Percentiles rank a stretch among this genome's conserved stretches.
phyloP scores from a whole-genome alignment of 768 basidiomycete species.

The Leccinum arenicola region DNA sequence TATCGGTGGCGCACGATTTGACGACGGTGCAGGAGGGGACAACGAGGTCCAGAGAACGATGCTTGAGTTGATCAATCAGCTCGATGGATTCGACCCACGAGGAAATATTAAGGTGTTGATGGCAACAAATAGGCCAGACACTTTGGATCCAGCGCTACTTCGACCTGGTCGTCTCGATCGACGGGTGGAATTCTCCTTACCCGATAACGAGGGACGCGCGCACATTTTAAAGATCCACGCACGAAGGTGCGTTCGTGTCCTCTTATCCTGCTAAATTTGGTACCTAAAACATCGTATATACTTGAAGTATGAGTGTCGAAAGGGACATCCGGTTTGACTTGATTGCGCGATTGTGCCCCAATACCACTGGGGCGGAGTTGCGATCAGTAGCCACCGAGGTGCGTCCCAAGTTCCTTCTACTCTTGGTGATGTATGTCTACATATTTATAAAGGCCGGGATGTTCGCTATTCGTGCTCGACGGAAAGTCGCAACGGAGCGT shows the following conservation, averaged over 20 bases:
- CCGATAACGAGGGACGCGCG: constrained; percentile 93
- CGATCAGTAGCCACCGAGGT: constrained; percentile 97
- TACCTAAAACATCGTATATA: background rate
- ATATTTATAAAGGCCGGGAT: constrained; percentile 94
- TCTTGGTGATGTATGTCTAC: constrained; percentile 84
- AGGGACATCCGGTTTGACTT: constrained; percentile 96
- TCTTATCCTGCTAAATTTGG: background rate
- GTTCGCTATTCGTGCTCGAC: constrained; percentile 96
- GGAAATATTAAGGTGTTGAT: constrained; percentile 99
- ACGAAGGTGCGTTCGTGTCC: constrained; percentile 59
- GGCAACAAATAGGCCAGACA: constrained; percentile 99
- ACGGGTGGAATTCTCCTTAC: constrained; percentile 93
- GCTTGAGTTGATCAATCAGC: constrained; percentile 97
- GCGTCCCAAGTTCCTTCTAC: constrained; percentile 14
- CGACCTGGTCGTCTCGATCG: constrained; percentile 96
- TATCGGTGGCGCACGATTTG: constrained; percentile 96
- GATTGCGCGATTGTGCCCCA: constrained; percentile 94
- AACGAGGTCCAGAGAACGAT: constrained; percentile 99
- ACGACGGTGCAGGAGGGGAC: constrained; percentile 98
- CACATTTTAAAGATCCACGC: constrained; percentile 98
- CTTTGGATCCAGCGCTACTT: constrained; percentile 92
- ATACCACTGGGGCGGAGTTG: constrained; percentile 97
- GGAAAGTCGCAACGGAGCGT: constrained; percentile 96
- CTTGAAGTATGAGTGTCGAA: constrained; percentile 89
- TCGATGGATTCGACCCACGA: constrained; percentile 97